Base-by-base conservation (phyloP, 768 basidiomycete species). In the Collybiopsis luxurians region DNA sequence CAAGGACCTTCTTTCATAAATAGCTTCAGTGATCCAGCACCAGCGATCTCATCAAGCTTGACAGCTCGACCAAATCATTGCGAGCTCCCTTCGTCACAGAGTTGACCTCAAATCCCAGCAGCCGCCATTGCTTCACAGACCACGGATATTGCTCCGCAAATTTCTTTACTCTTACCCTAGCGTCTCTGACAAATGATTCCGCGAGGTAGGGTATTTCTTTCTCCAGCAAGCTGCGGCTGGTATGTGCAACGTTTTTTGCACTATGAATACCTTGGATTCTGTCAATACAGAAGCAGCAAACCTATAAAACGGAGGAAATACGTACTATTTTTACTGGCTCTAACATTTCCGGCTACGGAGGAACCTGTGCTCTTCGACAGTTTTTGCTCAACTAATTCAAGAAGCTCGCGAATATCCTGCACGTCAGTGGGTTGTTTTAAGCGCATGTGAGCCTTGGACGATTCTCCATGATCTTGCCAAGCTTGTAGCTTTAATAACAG, bases 401-500 rank as follows among this genome's bases (percentile, higher is more conserved):
- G 66, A 15, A 81, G 63, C 49, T 77, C 68, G 6, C 61, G 59
- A 39, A 83, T 72, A 59, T 82, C 80, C 15, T 59, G 58, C 21
- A 69, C 71, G 59, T 81, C 80, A 9, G 70, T 60, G 36, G 66
- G 63, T 52, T 73, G 67, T 64, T 81, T 82, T 11, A 51, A 59
- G 39, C 59, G 66, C 61, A 77, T 68, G 53, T 75, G 64, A 10
- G 28, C 11, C 44, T 72, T 67, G 2, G 24, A 12, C 26, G 75
- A 70, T 3, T 54, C 61, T 4, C 69, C 61, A 57, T 78, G 77
- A 59, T 78, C 73, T 34, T 63, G 59, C 79, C 79, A 79, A 1
- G 70, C 77, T 43, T 73, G 67, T 7, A 80, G 60, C 57, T 79
- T 80, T 46, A 78, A 59, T 15, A 78, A 63, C 3, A 79, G 64